Percentiles rank a stretch among this genome's conserved stretches.
Evolutionary conservation across 768 basidiomycete genomes (phyloP).

Genomic region (Suillus weaverae): DNA sequence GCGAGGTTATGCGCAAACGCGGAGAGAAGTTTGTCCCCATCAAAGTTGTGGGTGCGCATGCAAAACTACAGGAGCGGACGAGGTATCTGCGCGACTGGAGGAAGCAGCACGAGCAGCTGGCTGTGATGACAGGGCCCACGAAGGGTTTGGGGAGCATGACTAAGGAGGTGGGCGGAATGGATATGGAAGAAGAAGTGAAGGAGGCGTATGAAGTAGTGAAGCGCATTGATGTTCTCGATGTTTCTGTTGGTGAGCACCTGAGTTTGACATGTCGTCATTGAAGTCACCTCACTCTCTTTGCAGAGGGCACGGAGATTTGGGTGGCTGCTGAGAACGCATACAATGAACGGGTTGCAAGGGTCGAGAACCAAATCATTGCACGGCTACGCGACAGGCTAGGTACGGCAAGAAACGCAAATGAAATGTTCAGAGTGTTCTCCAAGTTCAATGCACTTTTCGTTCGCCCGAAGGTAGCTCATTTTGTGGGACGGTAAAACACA

Average conservation of each 20-base stretch:
- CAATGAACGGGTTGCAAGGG: slow-evolving; percentile 94
- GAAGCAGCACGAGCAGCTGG: slow-evolving; percentile 96
- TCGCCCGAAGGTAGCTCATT: slow-evolving; percentile 74
- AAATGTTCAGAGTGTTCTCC: slow-evolving; percentile 99
- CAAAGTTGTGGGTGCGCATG: slow-evolving; percentile 89
- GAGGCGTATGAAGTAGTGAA: slow-evolving; percentile 97
- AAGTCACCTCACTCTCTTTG: slow-evolving; percentile 6
- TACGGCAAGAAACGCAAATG: slow-evolving; percentile 95
- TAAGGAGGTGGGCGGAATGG: slow-evolving; percentile 83
- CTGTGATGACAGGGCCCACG: slow-evolving; percentile 95
- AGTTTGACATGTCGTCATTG: not conserved
- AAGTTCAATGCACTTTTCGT: slow-evolving; percentile 98
- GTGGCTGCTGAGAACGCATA: slow-evolving; percentile 96
- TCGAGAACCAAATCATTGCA: slow-evolving; percentile 98
- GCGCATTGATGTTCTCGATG: slow-evolving; percentile 93
- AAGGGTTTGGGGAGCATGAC: slow-evolving; percentile 77
- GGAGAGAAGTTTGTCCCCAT: slow-evolving; percentile 95
- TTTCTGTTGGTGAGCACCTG: slow-evolving; percentile 72
- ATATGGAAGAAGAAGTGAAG: slow-evolving; percentile 97
- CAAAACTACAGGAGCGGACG: slow-evolving; percentile 84
- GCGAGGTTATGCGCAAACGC: slow-evolving; percentile 90
- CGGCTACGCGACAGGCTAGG: slow-evolving; percentile 88
- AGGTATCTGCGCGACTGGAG: slow-evolving; percentile 89
- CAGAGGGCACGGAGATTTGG: slow-evolving; percentile 98
- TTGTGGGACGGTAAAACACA: not conserved